Evolutionary conservation across 805 yeast species (phyloP).

Genomic region (Saturnispora gosingensis): DNA sequence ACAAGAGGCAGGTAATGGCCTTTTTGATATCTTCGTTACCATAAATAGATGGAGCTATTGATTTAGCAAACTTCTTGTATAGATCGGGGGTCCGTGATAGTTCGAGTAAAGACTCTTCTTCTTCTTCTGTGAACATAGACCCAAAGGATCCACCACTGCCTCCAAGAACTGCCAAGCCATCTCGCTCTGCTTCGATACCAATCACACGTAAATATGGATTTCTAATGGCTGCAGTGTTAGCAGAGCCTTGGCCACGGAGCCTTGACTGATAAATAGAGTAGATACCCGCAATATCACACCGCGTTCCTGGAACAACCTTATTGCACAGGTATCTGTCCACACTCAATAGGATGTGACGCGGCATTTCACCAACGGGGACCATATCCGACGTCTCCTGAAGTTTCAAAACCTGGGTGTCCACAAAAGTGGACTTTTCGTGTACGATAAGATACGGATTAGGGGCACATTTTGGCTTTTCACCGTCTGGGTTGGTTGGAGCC

Average conservation of each 20-base stretch:
- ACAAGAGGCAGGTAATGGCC: constrained; percentile 81
- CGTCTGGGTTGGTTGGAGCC: constrained; percentile 42
- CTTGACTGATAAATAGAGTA: constrained; percentile 84
- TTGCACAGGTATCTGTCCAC: constrained; percentile 87
- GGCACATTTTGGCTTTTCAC: constrained; percentile 59
- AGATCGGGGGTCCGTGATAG: constrained; percentile 77
- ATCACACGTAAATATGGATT: constrained; percentile 83
- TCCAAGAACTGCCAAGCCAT: constrained; percentile 37
- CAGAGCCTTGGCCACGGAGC: constrained; percentile 40
- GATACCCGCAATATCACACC: constrained; percentile 87
- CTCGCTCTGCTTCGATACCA: constrained; percentile 77
- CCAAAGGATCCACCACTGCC: constrained; percentile 22
- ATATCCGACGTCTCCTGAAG: constrained; percentile 96
- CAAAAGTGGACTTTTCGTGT: constrained; percentile 87
- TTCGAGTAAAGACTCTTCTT: constrained; percentile 82
- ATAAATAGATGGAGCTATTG: constrained; percentile 95
- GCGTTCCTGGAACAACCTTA: constrained; percentile 87
- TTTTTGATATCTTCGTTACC: constrained; percentile 91
- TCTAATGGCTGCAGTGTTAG: constrained; percentile 74
- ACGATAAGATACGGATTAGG: constrained; percentile 87
- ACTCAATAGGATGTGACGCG: constrained; percentile 80
- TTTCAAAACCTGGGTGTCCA: constrained; percentile 90
- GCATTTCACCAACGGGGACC: constrained; percentile 99
- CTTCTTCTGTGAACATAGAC: constrained; percentile 74
- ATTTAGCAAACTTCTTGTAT: constrained; percentile 73